Evolutionary conservation across 148 eudicot species (phyloP), one percentile per base, ranked within the genome.

Genomic region (Rhododendron vialii): DNA sequence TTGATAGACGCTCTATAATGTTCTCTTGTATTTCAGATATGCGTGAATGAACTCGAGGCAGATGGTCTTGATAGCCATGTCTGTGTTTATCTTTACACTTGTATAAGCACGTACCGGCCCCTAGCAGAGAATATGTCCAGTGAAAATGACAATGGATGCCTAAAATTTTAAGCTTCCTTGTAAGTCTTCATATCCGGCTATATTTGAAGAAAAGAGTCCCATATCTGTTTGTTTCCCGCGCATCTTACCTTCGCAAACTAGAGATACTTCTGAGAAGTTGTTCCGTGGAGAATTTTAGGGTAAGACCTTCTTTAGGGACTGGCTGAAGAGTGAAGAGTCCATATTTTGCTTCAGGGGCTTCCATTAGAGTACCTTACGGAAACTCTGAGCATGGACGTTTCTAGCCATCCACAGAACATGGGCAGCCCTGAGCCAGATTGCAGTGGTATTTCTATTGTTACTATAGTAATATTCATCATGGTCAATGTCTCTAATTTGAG

Each of bases 141-240:
- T 59, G 33, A 48, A 76, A 55, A 57, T 53, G 41, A 12, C 38
- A 28, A 13, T 13, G 38, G 67, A n/a, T 65, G 59, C 67, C 33
- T 78, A 71, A 41, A 82, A 51, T 28, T 86, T 82, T 75, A 75
- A 86, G 85, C 82, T 74, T 82, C 82, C 78, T 80, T 43, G 45
- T 45, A 48, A 17, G 75, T 84, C 63, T 33, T 82, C 59, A 13
- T 82, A 48, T 81, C 50, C 38, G 75, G 38, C 24, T 84, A 26
- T 84, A 69, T 24, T 65, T 83, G 85, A 82, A 61, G 76, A 61
- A 53, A 67, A n/a, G 35, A 38, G 33, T 28, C 55, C 85, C 13
- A 12, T 30, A 10, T 45, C 76, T 47, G 5, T 69, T 43, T 82
- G 35, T 1, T 43, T 69, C 61, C 14, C 7, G 4, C 7, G 3